Evolutionary conservation across 169 alveolate species (phyloP), one percentile per base, ranked within the genome.

Genomic region (Plasmodium sp.): DNA sequence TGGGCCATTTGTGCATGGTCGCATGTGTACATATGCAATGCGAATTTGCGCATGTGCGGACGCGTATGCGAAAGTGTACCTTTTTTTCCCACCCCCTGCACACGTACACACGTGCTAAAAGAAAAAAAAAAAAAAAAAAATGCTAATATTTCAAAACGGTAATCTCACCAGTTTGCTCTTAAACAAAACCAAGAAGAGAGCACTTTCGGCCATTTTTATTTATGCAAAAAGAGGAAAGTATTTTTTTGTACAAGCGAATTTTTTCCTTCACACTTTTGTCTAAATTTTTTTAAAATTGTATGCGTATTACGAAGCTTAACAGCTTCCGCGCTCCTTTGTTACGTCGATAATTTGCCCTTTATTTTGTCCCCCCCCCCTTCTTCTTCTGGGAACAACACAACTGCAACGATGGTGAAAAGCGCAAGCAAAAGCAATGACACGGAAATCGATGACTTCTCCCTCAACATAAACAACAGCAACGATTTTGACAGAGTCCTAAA

Each of bases 381-480:
- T 58, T 88, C 27, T 22, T 79, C 22, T 27, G 54, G 56, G 34
- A 56, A 22, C 39, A 34, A 5, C 36, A 48, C 54, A 85, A 34
- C 72, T 16, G 7, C 36, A 77, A 88, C 33, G 81, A 74, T 74
- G 83, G 45, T 79, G 86, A 88, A 56, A 79, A 75, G 43, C 82
- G 16, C 36, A 80, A 88, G 51, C 81, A 80, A 62, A 31, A 88
- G 3, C 12, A 79, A 18, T 67, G 48, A 80, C 45, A 56, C 48
- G 14, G 83, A 88, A 27, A 79, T 22, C 27, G 90, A 88, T 67
- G 48, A 58, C 83, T n/a, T 79, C 54, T n/a, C 90, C 16, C 84
- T 88, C 31, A 80, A 88, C 41, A 79, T 88, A 74, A 88, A 88
- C 72, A 80, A 80, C 56, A 88, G 94, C 41, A 88, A 88, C 22